phyloP scores from a whole-genome alignment of 768 basidiomycete genomes.

The Mycena crocata region DNA sequence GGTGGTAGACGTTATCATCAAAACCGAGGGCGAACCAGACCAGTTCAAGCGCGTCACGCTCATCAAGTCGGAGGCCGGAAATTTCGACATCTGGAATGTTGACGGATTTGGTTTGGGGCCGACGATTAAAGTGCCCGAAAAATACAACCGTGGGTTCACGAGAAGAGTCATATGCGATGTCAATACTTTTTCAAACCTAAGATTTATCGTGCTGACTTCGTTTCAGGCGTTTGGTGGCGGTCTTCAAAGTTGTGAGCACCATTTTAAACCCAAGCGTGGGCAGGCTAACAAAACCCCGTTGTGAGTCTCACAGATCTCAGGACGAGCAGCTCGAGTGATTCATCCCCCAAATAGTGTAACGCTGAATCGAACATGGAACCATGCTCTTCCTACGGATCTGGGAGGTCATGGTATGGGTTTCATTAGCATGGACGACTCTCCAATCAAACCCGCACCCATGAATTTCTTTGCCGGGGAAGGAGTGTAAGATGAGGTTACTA shows the following conservation, averaged over 20 bases:
- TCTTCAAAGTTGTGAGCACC: background rate
- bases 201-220: background rate
- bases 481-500: constrained; percentile 4
- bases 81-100: constrained; percentile 29
- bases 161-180: constrained; percentile 34
- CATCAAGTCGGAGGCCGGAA: constrained; percentile 20
- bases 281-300: constrained; percentile 1
- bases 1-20: constrained; percentile 18
- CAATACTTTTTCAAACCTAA: background rate
- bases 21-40: constrained; percentile 25
- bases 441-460: constrained; percentile 12
- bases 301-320: background rate
- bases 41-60: constrained; percentile 20
- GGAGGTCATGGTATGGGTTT: constrained; percentile 36
- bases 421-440: background rate
- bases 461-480: constrained; percentile 33
- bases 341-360: constrained; percentile 13
- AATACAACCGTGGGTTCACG: constrained; percentile 26
- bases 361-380: constrained; percentile 31
- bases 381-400: constrained; percentile 25
- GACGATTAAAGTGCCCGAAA: constrained; percentile 14
- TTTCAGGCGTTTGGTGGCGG: constrained; percentile 28
- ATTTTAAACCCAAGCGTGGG: background rate
- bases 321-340: background rate
- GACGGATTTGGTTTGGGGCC: constrained; percentile 20